phyloP scores from a whole-genome alignment of 23 red algal species.

The Gracilariopsis chorda region DNA sequence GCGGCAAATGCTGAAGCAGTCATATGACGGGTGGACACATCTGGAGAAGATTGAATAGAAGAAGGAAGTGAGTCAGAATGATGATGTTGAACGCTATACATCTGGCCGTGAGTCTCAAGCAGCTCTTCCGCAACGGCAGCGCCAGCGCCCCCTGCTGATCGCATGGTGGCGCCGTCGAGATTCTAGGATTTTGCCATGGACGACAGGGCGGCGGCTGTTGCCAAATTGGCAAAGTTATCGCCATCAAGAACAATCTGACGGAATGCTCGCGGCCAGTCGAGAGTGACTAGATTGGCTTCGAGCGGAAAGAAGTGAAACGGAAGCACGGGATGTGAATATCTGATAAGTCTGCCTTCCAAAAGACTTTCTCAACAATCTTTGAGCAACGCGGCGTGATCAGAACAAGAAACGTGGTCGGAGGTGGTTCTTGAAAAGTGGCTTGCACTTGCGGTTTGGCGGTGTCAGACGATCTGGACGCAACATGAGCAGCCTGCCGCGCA shows the following conservation, averaged over 20 bases:
- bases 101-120: slow-evolving; percentile 22
- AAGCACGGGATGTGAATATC: slow-evolving; percentile 8
- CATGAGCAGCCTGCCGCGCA: background rate
- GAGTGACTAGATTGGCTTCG: slow-evolving; percentile 39
- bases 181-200: background rate
- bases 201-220: slow-evolving; percentile 35
- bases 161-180: slow-evolving; percentile 2
- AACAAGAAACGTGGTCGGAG: background rate
- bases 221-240: slow-evolving; percentile 10
- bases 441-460: background rate
- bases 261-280: slow-evolving; percentile 48
- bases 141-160: slow-evolving; percentile 48
- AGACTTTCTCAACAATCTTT: background rate
- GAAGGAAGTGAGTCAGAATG: background rate
- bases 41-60: background rate
- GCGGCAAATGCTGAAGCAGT: background rate
- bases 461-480: background rate
- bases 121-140: slow-evolving; percentile 19
- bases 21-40: background rate
- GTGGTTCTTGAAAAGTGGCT: background rate
- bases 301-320: slow-evolving; percentile 55
- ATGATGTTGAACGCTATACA: no score
- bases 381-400: slow-evolving; percentile 33
- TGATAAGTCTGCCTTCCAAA: background rate
- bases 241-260: slow-evolving; percentile 53